These are phyloP conservation scores for Lathyrus tuberosus DNA, from an alignment of 306 rosid genomes.

Conservation along the genomic window DNA sequence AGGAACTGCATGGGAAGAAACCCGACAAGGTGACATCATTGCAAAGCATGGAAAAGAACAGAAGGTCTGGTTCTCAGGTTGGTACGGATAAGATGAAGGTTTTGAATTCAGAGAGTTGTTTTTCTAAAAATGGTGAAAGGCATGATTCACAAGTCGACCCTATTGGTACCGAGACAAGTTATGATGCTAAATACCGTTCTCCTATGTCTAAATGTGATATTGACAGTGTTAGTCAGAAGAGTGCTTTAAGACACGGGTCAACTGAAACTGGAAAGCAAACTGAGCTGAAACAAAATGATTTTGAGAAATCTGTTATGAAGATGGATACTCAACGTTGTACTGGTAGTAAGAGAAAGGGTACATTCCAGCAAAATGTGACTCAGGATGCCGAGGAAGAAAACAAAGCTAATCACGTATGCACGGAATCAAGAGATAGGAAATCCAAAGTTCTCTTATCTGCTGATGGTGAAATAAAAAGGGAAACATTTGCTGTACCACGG, in stretches of 20 bases:
- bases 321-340: slow-evolving; percentile 39
- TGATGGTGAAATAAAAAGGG: slow-evolving; percentile 44
- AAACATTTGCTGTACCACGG: slow-evolving; percentile 37
- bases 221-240: slow-evolving; percentile 36
- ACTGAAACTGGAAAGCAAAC: slow-evolving; percentile 48
- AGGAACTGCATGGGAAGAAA: slow-evolving; percentile 43
- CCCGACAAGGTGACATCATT: slow-evolving; percentile 44
- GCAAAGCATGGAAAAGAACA: slow-evolving; percentile 47
- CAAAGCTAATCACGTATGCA: slow-evolving; percentile 34
- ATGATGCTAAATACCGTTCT: slow-evolving; percentile 41
- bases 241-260: slow-evolving; percentile 42
- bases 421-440: slow-evolving; percentile 49
- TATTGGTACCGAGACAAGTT: slow-evolving; percentile 40
- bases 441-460: slow-evolving; percentile 44
- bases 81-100: slow-evolving; percentile 47
- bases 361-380: slow-evolving; percentile 42
- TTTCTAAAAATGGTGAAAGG: slow-evolving; percentile 48
- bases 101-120: slow-evolving; percentile 49
- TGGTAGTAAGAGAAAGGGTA: slow-evolving; percentile 40
- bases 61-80: slow-evolving; percentile 44
- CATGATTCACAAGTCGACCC: slow-evolving; percentile 46
- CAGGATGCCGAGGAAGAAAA: slow-evolving; percentile 49
- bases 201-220: slow-evolving; percentile 45
- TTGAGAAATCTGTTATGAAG: slow-evolving; percentile 50
- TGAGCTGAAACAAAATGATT: slow-evolving; percentile 43